Base-by-base conservation (phyloP, 768 basidiomycete species). In the Omphalotus guepiniiformis region DNA sequence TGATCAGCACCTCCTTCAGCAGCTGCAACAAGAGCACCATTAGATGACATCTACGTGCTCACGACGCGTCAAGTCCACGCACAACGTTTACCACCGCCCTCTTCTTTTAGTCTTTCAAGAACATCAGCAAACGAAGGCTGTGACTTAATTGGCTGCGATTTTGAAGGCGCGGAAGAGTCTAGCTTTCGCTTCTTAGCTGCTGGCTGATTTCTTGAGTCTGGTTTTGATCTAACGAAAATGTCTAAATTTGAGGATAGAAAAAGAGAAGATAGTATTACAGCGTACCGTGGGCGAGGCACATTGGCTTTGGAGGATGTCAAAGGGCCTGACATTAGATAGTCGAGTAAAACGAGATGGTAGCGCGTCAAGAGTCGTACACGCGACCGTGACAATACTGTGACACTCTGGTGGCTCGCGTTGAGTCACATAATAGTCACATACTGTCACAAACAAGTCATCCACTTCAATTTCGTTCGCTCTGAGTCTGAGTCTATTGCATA, bases 1-100 rank as follows among this genome's bases (percentile, higher is more conserved):
- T 66, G 63, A 59, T 86, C 76, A 16, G 85, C 82, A 48, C 89
- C 90, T 53, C 89, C 90, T 64, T 91, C 89, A 8, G 79, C 79
- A 39, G 69, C 86, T 86, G 44, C 40, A 38, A 23, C 38, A 32
- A 9, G 32, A 46, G 4, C 19, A 28, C 6, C 15, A 41, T 1
- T 7, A 12, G 16, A 43, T 29, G 30, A 16, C 26, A n/a, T 38
- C 11, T 36, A 62, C 76, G 18, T 49, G 78, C 80, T 74, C 47
- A 62, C 49, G 1, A 68, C 67, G 38, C 70, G 71, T 6, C 59
- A n/a, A 25, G 15, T n/a, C 7, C 25, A 21, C 49, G 18, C 39
- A 38, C 30, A 26, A 22, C 37, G 30, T 45, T 44, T 38, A 16
- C 49, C 42, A 36, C 46, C 67, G 30, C 72, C 60, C 47, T 82